Conservation (phyloP, 1,284 basidiomycete species). For the Athelia psychrophila region DNA sequence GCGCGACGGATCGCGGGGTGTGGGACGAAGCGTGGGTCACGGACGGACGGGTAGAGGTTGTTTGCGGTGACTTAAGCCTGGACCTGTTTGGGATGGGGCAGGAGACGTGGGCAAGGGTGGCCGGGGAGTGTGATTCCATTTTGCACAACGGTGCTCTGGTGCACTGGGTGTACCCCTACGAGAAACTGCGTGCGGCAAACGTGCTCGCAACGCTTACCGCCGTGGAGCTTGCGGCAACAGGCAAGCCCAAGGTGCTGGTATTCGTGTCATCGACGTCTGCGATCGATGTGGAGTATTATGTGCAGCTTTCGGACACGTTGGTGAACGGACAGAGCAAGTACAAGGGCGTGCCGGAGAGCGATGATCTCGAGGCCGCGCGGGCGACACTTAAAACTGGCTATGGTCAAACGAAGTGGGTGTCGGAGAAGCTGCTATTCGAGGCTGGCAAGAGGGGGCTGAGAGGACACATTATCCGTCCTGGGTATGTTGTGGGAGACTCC, state of each 20-base stretch:
- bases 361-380: constrained; percentile 89
- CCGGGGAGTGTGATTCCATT: constrained; percentile 79
- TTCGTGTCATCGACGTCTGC: constrained; percentile 96
- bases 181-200: constrained; percentile 89
- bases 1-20: constrained; percentile 81
- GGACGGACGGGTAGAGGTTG: constrained; percentile 72
- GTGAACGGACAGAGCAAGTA: constrained; percentile 40
- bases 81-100: constrained; percentile 76
- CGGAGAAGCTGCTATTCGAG: constrained; percentile 92
- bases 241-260: constrained; percentile 80
- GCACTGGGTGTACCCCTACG: constrained; percentile 99
- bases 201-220: constrained; percentile 87
- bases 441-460: constrained; percentile 84
- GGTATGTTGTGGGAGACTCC: constrained; percentile 96
- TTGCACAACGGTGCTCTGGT: constrained; percentile 97
- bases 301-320: constrained; percentile 79
- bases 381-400: constrained; percentile 86
- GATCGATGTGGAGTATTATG: constrained; percentile 90
- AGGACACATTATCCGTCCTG: constrained; percentile 91
- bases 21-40: constrained; percentile 91
- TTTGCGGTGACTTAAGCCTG: constrained; percentile 85
- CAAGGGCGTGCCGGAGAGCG: constrained; percentile 81
- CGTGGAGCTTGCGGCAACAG: constrained; percentile 75
- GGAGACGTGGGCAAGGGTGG: constrained; percentile 66
- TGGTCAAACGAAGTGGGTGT: constrained; percentile 98